A percentile compares a stretch with the other conserved stretches of the same genome.
phyloP scores from a whole-genome alignment of 495 filamentous ascomycete species.

The Cercophora scortea region DNA sequence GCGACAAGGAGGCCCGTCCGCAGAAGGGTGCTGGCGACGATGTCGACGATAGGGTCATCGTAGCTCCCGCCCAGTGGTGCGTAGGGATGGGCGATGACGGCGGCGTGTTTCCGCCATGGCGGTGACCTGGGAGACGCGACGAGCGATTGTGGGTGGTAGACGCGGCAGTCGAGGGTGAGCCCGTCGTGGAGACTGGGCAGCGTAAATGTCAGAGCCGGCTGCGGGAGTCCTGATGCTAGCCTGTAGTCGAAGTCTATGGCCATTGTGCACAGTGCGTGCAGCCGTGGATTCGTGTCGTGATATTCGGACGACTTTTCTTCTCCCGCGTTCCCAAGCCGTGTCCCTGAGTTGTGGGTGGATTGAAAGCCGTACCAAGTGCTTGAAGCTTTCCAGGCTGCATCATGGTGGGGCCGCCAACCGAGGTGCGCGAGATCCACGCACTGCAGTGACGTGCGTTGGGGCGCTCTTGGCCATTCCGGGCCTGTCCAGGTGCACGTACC shows the following conservation, averaged over 20 bases:
- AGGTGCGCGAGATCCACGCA: too few species aligned
- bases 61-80: conserved; percentile 78
- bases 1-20: conserved; percentile 64
- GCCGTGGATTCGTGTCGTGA: too few species aligned
- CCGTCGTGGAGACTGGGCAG: conserved; percentile 81
- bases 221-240: conserved; percentile 26
- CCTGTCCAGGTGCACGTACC: too few species aligned
- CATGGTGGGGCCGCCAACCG: too few species aligned
- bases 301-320: too few species aligned
- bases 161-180: conserved; percentile 63
- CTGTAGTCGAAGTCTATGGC: neutral
- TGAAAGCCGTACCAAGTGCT: too few species aligned
- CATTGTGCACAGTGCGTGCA: neutral
- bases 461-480: too few species aligned
- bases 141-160: conserved; percentile 59
- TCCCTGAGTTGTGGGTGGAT: too few species aligned
- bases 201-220: conserved; percentile 61
- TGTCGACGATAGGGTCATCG: conserved; percentile 70
- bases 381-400: too few species aligned
- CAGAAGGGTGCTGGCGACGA: conserved; percentile 55
- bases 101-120: conserved; percentile 47
- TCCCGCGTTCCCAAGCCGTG: too few species aligned
- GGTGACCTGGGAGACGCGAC: conserved; percentile 19
- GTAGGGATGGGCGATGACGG: conserved; percentile 86
- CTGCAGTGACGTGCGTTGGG: too few species aligned